Conservation (phyloP, 208 protist genomes). For the Histomonas meleagridis region DNA sequence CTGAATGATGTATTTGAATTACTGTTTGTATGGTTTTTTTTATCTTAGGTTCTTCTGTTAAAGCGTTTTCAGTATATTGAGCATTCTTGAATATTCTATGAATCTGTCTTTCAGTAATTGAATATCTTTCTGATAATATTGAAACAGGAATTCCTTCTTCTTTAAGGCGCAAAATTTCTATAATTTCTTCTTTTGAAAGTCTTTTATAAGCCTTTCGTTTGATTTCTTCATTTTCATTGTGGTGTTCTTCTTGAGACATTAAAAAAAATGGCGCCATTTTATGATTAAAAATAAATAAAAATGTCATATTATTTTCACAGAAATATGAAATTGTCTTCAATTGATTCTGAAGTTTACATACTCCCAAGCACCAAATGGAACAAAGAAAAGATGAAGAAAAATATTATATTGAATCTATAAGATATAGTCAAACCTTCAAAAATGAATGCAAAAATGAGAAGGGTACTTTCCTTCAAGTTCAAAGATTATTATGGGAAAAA, state of each 20-base stretch:
- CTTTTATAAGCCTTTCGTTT: background rate
- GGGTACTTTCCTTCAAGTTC: background rate
- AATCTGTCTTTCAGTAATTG: background rate
- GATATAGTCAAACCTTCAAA: background rate
- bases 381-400: too few relatives aligned
- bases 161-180: background rate
- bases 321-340: too few relatives aligned
- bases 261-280: too few relatives aligned
- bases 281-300: too few relatives aligned
- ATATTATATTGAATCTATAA: background rate
- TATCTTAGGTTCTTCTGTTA: background rate
- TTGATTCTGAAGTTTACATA: too few relatives aligned
- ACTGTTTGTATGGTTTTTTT: background rate
- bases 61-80: background rate
- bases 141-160: background rate
- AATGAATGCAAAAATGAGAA: background rate
- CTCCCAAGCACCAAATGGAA: too few relatives aligned
- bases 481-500: slow-evolving; percentile 29
- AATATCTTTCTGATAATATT: background rate
- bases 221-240: background rate
- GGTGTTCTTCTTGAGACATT: too few relatives aligned
- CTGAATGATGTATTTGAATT: background rate
- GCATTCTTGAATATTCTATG: background rate
- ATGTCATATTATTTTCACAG: too few relatives aligned
- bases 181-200: background rate